Evolutionary conservation across 176 grass and related monocot genomes (phyloP), one percentile per base, ranked within the genome.

Genomic region (Lolium multiflorum): DNA sequence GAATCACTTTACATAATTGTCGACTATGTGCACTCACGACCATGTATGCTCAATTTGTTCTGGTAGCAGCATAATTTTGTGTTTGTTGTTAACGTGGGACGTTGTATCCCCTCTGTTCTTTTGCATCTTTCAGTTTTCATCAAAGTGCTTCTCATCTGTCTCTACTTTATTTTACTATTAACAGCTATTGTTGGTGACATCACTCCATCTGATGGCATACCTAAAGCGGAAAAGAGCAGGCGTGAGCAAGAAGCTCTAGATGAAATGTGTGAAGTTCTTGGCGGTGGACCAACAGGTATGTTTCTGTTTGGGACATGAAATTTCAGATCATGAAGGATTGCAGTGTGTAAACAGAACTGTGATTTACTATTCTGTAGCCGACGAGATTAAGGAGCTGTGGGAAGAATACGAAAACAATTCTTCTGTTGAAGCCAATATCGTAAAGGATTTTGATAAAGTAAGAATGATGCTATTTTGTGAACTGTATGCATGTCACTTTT

Each of bases 361-460:
- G 63, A 37, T 70, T 24, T 62, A 6, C 31, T 76, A 46, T 87
- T 90, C 65, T 86, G 52, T 80, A 98, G 97, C 97, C 78, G 86
- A 98, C 52, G 97, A 98, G 83, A 94, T 98, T 83, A 89, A 89
- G 85, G 94, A 83, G 59, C 85, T 98, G 31, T 98, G 97, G 97
- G 82, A 88, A 79, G 97, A 98, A 78, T 98, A 98, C 58, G 97
- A 98, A 83, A 89, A 92, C 17, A 98, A 98, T 86, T 92, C 97
- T 86, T 98, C 97, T 48, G 77, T 94, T 54, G 97, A 98, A 94
- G 97, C 93, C 76, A 96, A 90, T 87, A 66, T 98, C 76, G 94
- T 98, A 41, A 96, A 98, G 87, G 97, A 98, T 89, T 96, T 96
- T 84, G 97, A 98, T 83, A 98, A 98, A 93, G 97, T 98, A 70